phyloP scores from a whole-genome alignment of 129 eudicot species.

The Apium graveolens region DNA sequence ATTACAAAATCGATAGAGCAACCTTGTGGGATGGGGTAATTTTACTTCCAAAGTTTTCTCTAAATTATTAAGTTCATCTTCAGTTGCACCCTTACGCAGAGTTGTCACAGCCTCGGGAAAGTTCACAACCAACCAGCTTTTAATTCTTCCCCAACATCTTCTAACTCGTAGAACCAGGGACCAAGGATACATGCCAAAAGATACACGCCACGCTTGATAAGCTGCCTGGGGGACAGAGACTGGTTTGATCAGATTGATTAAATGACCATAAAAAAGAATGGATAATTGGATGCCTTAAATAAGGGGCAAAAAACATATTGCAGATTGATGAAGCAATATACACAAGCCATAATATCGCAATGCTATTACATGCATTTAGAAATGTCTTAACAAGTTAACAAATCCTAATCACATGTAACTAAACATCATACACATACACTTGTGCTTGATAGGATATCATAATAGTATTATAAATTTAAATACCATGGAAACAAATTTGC shows the following conservation, averaged over 20 bases:
- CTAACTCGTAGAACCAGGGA: slow-evolving; percentile 56
- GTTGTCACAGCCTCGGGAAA: slow-evolving; percentile 61
- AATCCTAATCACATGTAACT: too few relatives aligned
- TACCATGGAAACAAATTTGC: too few relatives aligned
- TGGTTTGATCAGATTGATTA: not conserved
- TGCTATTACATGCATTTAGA: too few relatives aligned
- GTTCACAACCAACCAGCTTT: slow-evolving; percentile 47
- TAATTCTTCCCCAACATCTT: slow-evolving; percentile 51
- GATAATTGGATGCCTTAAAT: too few relatives aligned
- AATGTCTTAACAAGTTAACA: too few relatives aligned
- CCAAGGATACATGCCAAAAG: slow-evolving; percentile 72
- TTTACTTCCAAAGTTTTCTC: slow-evolving; percentile 55
- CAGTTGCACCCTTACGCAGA: slow-evolving; percentile 63
- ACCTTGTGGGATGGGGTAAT: slow-evolving; percentile 67
- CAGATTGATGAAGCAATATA: too few relatives aligned
- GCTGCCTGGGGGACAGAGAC: slow-evolving; percentile 36
- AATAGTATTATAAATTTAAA: too few relatives aligned
- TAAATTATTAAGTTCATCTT: slow-evolving; percentile 48
- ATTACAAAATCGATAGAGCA: slow-evolving; percentile 71
- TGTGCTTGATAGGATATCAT: too few relatives aligned
- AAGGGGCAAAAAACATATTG: too few relatives aligned
- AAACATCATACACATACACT: too few relatives aligned
- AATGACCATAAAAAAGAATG: not conserved
- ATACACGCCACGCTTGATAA: slow-evolving; percentile 68
- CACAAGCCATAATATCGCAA: too few relatives aligned